Base-by-base conservation (phyloP, 345 rosid species). In the Ailanthus altissimus region DNA sequence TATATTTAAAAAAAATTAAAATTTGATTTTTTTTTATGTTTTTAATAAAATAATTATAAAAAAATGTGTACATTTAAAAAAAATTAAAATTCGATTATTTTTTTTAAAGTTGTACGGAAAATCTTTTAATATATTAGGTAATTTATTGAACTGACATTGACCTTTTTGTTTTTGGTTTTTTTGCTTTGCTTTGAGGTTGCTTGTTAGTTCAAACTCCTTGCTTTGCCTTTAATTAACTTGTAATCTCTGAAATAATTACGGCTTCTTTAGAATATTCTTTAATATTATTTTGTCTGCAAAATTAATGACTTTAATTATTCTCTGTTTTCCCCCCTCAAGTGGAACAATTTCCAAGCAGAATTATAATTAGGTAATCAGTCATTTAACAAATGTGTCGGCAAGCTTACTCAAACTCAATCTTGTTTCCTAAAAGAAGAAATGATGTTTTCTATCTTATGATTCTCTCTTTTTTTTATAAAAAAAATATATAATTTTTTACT, bases 251-350 rank as follows among this genome's bases (percentile, higher is more conserved):
- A 75, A 70, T 75, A 73, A 73, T 78, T 42, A 54, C 74, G 64
- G 58, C 51, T 5, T n/a, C 79, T 78, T 82, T 20, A 58, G 25
- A 47, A 49, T 74, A 77, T 77, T 81, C 25, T n/a, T 15, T 13
- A 56, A n/a, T 16, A 1, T 18, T 16, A 14, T 69, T 20, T 40
- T 43, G 43, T 45, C 4, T 10, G 5, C 21, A 43, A 67, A 72
- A 62, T 42, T 32, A 28, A 40, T 51, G 16, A 21, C 73, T 80
- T 82, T 75, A 58, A 36, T 73, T 46, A 57, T 66, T 53, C 26
- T 59, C 26, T 59, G 13, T 10, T 28, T 43, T 56, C 54, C 32
- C 21, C 10, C 6, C 12, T 10, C 5, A 56, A 20, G 49, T 23
- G 15, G 15, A 51, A 21, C 78, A 56, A 56, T 58, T 53, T 36